Evolutionary conservation across 2,329 filamentous ascomycete species (phyloP).

Genomic region (Lecanosticta acicola): DNA sequence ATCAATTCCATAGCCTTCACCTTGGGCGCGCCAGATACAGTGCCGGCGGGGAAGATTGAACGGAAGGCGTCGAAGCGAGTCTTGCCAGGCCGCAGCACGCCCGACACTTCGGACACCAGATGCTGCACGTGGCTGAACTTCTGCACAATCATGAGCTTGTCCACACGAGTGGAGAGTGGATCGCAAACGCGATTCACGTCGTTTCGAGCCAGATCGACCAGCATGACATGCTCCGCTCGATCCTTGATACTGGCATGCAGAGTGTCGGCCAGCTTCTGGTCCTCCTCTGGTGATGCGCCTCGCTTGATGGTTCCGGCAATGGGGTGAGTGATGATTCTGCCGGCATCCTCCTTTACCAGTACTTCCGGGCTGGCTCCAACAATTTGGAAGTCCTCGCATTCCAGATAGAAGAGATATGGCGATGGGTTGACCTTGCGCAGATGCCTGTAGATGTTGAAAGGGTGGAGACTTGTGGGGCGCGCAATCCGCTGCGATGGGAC

Average conservation of each 20-base stretch:
- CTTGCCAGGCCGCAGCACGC: constrained; percentile 74
- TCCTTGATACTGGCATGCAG: constrained; percentile 81
- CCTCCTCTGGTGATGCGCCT: constrained; percentile 73
- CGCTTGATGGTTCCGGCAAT: constrained; percentile 94
- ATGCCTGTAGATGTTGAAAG: constrained; percentile 96
- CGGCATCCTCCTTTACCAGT: constrained; percentile 80
- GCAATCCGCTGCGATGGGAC: constrained; percentile 93
- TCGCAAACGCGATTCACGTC: constrained; percentile 95
- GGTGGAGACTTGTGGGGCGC: constrained; percentile 81
- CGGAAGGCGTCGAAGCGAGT: constrained; percentile 93
- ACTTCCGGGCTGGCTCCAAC: constrained; percentile 93
- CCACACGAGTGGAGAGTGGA: constrained; percentile 80
- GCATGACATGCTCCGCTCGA: constrained; percentile 91
- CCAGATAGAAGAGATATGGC: constrained; percentile 93
- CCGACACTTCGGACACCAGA: constrained; percentile 90
- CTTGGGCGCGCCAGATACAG: constrained; percentile 91
- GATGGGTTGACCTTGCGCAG: constrained; percentile 96
- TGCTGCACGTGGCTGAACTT: constrained; percentile 97
- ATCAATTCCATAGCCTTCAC: constrained; percentile 97
- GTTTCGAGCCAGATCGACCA: constrained; percentile 92
- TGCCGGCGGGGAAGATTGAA: constrained; percentile 91
- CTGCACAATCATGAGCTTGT: constrained; percentile 89
- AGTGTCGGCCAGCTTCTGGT: constrained; percentile 70
- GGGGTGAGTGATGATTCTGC: constrained; percentile 88
- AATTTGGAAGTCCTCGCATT: constrained; percentile 88